Base-by-base conservation (phyloP, 2,329 filamentous ascomycete species). In the Aspergillus aculeatus region DNA sequence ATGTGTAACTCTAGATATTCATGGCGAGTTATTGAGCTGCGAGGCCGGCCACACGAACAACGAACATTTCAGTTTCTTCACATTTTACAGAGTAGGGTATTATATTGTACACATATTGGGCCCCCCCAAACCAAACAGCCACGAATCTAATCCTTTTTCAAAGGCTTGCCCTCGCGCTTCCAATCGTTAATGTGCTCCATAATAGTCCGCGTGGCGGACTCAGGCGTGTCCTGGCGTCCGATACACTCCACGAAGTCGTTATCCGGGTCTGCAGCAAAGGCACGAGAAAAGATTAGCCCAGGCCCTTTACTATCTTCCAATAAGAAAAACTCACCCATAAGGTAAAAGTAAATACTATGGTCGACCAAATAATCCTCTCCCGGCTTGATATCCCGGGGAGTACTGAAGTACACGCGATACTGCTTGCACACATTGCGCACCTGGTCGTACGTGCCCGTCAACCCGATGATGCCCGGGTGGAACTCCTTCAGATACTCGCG, bases 311-410 rank as follows among this genome's bases (percentile, higher is more conserved):
- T 23, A 23, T 23, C 23, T 23, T 4, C 23, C 3, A 23, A 23
- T 10, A 58, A 31, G 7, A 11, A 49, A 23, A 60, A 79, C 83
- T 76, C 74, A 87, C 85, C 85, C 95, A 99, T 99, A 67, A 99
- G 80, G 77, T 99, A 99, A 72, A 99, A 99, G 82, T 99, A 99
- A 68, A 99, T 99, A 77, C 92, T 97, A 80, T 99, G 95, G 76
- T 99, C 95, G 12, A 99, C 95, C 69, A 99, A 78, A 75, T 99
- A 99, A 77, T 99, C 95, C 81, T 97, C 90, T 1, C 94, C 95
- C 1, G 92, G 89, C 82, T 93, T 89, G 58, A 98, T 91, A 64
- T 92, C 85, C 68, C 86, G 83, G 35, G 95, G 95, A 51, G 95
- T 99, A 72, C 90, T 95, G 72, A 99, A 99, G 80, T 99, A 99